A percentile compares a stretch with the other conserved stretches of the same genome.
These are phyloP conservation scores for Podospora comata DNA, from an alignment of 495 filamentous ascomycete genomes.

Conservation along the genomic window DNA sequence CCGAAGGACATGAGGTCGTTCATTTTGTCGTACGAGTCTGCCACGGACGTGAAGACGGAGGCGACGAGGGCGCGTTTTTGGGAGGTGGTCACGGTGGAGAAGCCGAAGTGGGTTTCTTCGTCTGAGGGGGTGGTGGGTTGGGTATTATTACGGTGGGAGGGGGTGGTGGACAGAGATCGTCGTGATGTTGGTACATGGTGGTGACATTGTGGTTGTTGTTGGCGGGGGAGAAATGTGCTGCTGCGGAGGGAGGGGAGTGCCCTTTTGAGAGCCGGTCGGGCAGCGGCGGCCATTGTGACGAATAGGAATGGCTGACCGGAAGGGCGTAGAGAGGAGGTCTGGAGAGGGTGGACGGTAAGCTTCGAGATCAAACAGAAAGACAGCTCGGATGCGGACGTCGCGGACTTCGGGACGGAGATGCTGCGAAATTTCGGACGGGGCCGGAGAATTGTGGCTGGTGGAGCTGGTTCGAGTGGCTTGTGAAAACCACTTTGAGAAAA, in stretches of 20 bases:
- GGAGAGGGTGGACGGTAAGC: background rate
- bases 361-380: background rate
- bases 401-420: background rate
- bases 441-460: background rate
- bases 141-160: conserved; percentile 13
- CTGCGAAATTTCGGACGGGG: conserved; percentile 3
- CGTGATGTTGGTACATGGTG: background rate
- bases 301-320: background rate
- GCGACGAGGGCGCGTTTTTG: conserved; percentile 70
- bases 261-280: conserved; percentile 28
- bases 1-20: conserved; percentile 99
- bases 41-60: conserved; percentile 92
- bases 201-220: conserved; percentile 11
- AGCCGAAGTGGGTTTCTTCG: conserved; percentile 88
- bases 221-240: conserved; percentile 9
- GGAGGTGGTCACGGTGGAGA: conserved; percentile 76
- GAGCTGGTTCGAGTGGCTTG: conserved; percentile 3
- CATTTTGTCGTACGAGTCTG: conserved; percentile 89
- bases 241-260: conserved; percentile 22
- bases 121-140: conserved; percentile 19
- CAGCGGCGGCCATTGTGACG: conserved; percentile 29
- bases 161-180: conserved; percentile 25
- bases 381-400: background rate
- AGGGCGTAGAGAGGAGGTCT: background rate
- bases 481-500: background rate